Conservation (phyloP, 352 stramenopile species). For the Thalassiosira oceanica region DNA sequence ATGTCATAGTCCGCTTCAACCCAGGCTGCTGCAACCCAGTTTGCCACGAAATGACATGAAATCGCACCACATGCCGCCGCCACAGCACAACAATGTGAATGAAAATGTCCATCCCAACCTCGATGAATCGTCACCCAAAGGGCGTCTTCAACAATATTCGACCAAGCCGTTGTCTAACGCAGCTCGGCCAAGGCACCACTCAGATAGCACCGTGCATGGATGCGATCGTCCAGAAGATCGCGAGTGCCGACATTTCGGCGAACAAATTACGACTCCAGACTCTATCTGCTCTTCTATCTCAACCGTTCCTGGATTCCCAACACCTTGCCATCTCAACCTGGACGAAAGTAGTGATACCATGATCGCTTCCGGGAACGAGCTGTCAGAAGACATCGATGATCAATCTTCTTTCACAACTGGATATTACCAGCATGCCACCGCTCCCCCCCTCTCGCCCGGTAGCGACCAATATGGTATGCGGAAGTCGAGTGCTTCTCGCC, state of each 20-base stretch:
- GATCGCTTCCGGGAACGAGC: too few relatives aligned
- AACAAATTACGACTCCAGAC: conserved; percentile 15
- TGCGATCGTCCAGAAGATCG: not conserved
- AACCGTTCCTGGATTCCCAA: conserved; percentile 33
- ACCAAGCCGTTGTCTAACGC: too few relatives aligned
- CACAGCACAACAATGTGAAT: conserved; percentile 7
- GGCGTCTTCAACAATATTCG: not conserved
- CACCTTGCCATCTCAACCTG: conserved; percentile 42
- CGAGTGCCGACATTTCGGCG: conserved; percentile 1
- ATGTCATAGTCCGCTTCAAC: conserved; percentile 4
- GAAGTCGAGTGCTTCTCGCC: conserved; percentile 8
- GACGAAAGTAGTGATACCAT: conserved; percentile 19
- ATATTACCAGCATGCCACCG: conserved; percentile 35
- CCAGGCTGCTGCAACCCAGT: not conserved
- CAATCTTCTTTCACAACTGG: conserved; percentile 3
- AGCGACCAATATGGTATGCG: conserved; percentile 1
- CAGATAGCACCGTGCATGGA: not conserved
- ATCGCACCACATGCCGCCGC: conserved; percentile 1
- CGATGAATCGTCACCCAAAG: not conserved
- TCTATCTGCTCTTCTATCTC: conserved; percentile 44
- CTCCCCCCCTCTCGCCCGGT: conserved; percentile 33
- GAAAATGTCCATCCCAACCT: conserved; percentile 41
- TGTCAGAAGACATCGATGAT: conserved; percentile 7
- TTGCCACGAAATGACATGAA: conserved; percentile 9
- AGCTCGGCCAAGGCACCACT: too few relatives aligned